Base-by-base conservation (phyloP, 345 rosid genomes). In the Kandelia obovata region DNA sequence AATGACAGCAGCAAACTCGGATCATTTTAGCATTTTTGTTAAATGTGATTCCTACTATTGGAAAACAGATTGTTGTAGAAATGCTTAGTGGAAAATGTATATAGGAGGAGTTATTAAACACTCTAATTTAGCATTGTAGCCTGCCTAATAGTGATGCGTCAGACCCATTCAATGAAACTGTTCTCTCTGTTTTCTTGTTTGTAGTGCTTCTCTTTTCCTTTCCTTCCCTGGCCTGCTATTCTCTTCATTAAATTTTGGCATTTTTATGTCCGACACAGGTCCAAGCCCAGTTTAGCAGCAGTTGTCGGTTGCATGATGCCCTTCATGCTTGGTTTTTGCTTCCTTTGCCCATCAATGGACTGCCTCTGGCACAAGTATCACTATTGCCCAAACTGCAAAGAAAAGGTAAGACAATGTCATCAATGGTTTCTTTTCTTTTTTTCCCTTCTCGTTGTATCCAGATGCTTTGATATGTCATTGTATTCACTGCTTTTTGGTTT, bases 331-430 rank as follows among this genome's bases (percentile, higher is more conserved):
- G 99, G 98, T 37, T 56, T 77, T 60, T 95, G 99, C 84, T 95
- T 92, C 71, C 96, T 95, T 31, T 87, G 89, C 77, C 98, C 98
- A 71, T 88, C 98, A 56, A 87, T 86, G 96, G 96, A 90, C 75
- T 92, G 98, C 78, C 99, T 95, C 67, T 92, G 98, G 99, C 94
- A 89, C 81, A 95, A 95, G 70, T 85, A 92, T 77, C 99, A 95
- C 75, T 79, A 88, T 68, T 95, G 99, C 79, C 98, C 96, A 15
- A 73, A 74, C 69, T 95, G 99, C 84, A 80, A 72, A 11, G 82
- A 85, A 66, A 86, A 89, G 88, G 98, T 85, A 35, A 52, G 73
- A 46, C 4, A 37, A 16, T 26, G 26, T 16, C 19, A 3, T n/a
- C 21, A 51, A 17, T 20, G 21, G 21, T 68, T 16, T 61, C 56